Conservation (phyloP, 176 grass and related monocot species). For the Alopecurus myosuroides region DNA sequence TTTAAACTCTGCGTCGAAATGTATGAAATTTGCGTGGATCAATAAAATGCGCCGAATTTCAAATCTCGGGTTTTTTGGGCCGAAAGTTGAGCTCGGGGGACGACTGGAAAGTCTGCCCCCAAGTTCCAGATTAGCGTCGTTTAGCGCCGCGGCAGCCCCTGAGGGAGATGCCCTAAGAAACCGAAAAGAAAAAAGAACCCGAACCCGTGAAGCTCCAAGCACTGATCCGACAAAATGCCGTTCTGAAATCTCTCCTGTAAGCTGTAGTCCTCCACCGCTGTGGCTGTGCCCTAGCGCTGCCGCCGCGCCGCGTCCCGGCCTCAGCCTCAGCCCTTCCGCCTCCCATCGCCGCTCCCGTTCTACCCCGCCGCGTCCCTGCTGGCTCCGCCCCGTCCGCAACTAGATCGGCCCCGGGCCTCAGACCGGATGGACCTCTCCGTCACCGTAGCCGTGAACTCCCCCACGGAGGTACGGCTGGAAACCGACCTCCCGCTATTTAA, state of each 20-base stretch:
- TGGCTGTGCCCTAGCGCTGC: background rate
- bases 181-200: too few relatives aligned
- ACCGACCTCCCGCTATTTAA: background rate
- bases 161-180: too few relatives aligned
- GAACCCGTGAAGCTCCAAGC: too few relatives aligned
- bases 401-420: background rate
- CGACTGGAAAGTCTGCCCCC: too few relatives aligned
- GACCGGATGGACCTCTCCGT: constrained; percentile 10
- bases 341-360: background rate
- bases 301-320: background rate
- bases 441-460: background rate
- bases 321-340: background rate
- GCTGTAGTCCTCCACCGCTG: background rate
- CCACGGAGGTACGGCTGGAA: background rate
- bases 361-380: background rate
- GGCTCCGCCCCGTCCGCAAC: background rate
- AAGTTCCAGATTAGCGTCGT: too few relatives aligned
- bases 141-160: too few relatives aligned
- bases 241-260: background rate
- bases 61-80: too few relatives aligned
- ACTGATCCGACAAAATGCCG: background rate
- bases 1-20: too few relatives aligned
- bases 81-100: too few relatives aligned
- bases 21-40: too few relatives aligned
- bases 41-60: too few relatives aligned